phyloP scores from a whole-genome alignment of 1,284 basidiomycete species.

The Marasmius sp. region DNA sequence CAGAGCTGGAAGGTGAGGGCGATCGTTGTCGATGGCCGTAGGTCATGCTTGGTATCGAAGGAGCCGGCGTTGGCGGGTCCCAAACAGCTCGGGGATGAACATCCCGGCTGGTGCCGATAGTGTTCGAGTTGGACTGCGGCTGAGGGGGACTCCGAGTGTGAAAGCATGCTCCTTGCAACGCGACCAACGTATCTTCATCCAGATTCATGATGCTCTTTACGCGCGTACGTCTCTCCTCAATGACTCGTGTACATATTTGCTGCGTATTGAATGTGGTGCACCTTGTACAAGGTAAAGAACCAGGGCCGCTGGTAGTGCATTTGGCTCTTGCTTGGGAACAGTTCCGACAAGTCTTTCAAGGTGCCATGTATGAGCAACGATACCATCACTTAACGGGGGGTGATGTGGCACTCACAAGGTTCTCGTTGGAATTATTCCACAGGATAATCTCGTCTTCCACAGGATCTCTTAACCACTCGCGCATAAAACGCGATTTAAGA shows the following conservation, averaged over 20 bases:
- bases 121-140: not conserved
- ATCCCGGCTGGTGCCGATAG: too few relatives aligned
- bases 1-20: not conserved
- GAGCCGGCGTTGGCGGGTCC: not conserved
- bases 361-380: not conserved
- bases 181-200: not conserved
- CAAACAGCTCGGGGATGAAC: too few relatives aligned
- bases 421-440: not conserved
- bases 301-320: not conserved
- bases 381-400: not conserved
- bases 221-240: not conserved
- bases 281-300: not conserved
- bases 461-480: not conserved
- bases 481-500: not conserved
- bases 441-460: not conserved
- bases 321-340: not conserved
- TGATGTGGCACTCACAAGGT: not conserved
- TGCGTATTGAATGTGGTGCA: not conserved
- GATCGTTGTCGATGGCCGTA: not conserved
- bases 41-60: not conserved
- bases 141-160: not conserved
- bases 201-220: slow-evolving; percentile 1
- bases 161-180: not conserved
- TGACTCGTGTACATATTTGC: not conserved
- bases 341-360: not conserved